Evolutionary conservation across 257 asterid genomes (phyloP).

Genomic region (Solanum clarkiae): DNA sequence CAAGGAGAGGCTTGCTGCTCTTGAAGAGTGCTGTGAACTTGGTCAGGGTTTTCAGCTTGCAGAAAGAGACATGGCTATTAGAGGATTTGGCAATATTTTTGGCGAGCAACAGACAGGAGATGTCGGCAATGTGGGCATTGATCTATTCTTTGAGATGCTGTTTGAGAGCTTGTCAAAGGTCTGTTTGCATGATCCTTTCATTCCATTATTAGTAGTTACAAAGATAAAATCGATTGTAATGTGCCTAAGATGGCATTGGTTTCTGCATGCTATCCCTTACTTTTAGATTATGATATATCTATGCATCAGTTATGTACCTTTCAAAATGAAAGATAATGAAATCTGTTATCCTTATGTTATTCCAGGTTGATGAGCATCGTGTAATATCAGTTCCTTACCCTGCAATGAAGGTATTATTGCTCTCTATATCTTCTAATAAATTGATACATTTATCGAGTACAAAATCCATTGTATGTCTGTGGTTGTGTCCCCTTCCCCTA

Average conservation of each 20-base stretch:
- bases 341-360: slow-evolving; percentile 10
- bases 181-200: slow-evolving; percentile 1
- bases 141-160: slow-evolving; percentile 98
- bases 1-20: slow-evolving; percentile 92
- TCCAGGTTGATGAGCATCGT: slow-evolving; percentile 91
- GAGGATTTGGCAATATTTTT: slow-evolving; percentile 97
- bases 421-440: neutral
- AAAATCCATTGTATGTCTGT: neutral
- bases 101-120: slow-evolving; percentile 99
- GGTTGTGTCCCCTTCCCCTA: neutral
- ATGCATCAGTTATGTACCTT: neutral
- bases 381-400: slow-evolving; percentile 70
- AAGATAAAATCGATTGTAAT: neutral
- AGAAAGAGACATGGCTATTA: slow-evolving; percentile 95
- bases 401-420: slow-evolving; percentile 66
- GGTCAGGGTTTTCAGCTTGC: slow-evolving; percentile 99
- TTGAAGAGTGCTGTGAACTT: slow-evolving; percentile 88
- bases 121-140: slow-evolving; percentile 98
- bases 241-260: neutral
- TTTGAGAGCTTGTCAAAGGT: slow-evolving; percentile 98
- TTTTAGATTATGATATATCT: neutral
- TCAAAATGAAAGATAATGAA: neutral
- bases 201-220: neutral
- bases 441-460: neutral
- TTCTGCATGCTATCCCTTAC: neutral